phyloP scores from a whole-genome alignment of 2,329 filamentous ascomycete species.

The Aspergillus eucalypticola region DNA sequence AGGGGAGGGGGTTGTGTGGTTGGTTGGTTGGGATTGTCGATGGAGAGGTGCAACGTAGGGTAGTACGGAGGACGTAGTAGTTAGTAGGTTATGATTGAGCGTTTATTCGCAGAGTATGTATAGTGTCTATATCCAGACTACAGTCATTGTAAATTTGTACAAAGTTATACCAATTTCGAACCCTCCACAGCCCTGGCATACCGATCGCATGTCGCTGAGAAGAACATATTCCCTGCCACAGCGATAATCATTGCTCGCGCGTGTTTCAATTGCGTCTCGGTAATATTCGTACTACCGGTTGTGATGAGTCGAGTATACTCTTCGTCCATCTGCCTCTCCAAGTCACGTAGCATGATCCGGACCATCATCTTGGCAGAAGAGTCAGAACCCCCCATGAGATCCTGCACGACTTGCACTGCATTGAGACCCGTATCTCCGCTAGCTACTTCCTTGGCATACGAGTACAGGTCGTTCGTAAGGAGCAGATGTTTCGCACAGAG shows the following conservation, averaged over 20 bases:
- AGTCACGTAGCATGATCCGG: conserved; percentile 9
- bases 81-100: too few species aligned
- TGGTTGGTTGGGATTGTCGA: too few species aligned
- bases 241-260: conserved; percentile 11
- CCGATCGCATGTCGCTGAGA: conserved; percentile 17
- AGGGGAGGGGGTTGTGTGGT: neutral
- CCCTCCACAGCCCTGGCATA: conserved; percentile 15
- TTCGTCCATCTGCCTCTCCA: conserved; percentile 13
- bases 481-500: conserved; percentile 16
- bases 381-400: neutral
- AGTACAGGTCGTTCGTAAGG: conserved; percentile 21
- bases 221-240: conserved; percentile 19
- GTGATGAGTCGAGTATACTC: conserved; percentile 9
- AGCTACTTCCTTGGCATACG: conserved; percentile 16
- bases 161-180: neutral
- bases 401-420: conserved; percentile 14
- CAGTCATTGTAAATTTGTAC: neutral
- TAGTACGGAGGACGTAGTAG: too few species aligned
- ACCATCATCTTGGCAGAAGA: conserved; percentile 6
- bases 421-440: conserved; percentile 11
- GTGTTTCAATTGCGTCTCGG: conserved; percentile 2
- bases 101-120: neutral
- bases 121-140: neutral
- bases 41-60: too few species aligned
- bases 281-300: neutral